phyloP scores from a whole-genome alignment of 352 stramenopile species.

The Phytophthora ramorum region DNA sequence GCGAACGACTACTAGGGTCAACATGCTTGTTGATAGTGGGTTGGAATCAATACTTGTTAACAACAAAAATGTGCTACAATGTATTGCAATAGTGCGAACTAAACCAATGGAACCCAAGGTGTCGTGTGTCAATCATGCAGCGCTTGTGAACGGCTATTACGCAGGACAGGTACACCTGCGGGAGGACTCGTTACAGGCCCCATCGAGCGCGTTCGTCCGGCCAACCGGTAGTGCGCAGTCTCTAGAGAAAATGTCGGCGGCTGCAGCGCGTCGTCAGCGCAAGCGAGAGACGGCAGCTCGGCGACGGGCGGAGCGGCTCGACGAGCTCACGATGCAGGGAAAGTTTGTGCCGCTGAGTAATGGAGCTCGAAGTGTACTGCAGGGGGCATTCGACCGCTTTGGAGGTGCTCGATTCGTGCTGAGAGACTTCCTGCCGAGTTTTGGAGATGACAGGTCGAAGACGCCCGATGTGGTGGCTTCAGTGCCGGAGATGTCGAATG shows the following conservation, averaged over 20 bases:
- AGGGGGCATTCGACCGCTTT: constrained; percentile 26
- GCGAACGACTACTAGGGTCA: not conserved
- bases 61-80: not conserved
- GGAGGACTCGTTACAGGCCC: constrained; percentile 40
- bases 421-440: constrained; percentile 20
- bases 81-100: not conserved
- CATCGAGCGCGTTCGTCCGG: constrained; percentile 32
- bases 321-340: constrained; percentile 45
- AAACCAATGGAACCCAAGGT: constrained; percentile 29
- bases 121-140: constrained; percentile 53
- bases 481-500: constrained; percentile 5
- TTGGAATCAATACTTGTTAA: no score
- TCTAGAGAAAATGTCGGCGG: constrained; percentile 1
- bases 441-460: not conserved
- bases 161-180: constrained; percentile 31
- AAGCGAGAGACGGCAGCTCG: constrained; percentile 44
- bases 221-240: constrained; percentile 3
- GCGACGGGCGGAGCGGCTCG: constrained; percentile 35
- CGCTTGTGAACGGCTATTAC: constrained; percentile 67
- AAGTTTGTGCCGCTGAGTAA: constrained; percentile 62
- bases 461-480: constrained; percentile 1
- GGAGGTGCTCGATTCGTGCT: constrained; percentile 35
- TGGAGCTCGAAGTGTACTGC: constrained; percentile 22
- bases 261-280: constrained; percentile 41
- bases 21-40: no score